Base-by-base conservation (phyloP, 371 early-diverging fungal species). In the Coemansia sp. region DNA sequence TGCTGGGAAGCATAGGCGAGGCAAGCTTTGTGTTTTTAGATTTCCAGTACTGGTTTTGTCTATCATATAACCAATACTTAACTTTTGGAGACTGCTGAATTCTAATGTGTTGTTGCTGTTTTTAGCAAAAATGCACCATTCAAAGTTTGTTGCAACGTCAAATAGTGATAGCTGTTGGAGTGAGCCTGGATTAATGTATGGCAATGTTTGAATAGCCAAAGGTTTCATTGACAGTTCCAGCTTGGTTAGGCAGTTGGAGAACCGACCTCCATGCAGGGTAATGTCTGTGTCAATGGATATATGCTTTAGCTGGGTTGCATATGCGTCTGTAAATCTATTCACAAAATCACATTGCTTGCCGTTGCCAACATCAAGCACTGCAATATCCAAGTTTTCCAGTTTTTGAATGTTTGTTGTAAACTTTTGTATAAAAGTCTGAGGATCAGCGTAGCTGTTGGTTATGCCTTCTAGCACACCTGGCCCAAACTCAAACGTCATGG, bases 121-220 rank as follows among this genome's bases (percentile, higher is more conserved):
- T 20, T 7, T 21, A 8, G 40, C 48, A 28, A 63, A 63, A 9
- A 63, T 63, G 20, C 18, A 44, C 64, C 64, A 63, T 18, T 23
- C 26, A 54, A 63, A 63, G 25, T 54, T 42, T 20, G 64, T 12
- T 11, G 40, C 54, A n/a, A 63, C 64, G 28, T 63, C 64, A 63
- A 63, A 63, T 11, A 63, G 9, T 5, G 64, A 63, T 16, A 63
- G 20, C 11, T 40, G 64, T 9, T 42, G 53, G n/a, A 63, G 64
- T 2, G 28, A 4, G 12, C 18, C 18, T 14, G 64, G 64, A 16
- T 54, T 53, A 11, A 63, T 54, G 5, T 3, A 40, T 9, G 64
- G 64, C 20, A 63, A 40, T 4, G 25, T 11, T 21, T 63, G 64
- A 16, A 63, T 63, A 9, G 28, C 39, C 30, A 54, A 39, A 6